Conservation (phyloP, 345 rosid species). For the Sonneratia caseolaris region DNA sequence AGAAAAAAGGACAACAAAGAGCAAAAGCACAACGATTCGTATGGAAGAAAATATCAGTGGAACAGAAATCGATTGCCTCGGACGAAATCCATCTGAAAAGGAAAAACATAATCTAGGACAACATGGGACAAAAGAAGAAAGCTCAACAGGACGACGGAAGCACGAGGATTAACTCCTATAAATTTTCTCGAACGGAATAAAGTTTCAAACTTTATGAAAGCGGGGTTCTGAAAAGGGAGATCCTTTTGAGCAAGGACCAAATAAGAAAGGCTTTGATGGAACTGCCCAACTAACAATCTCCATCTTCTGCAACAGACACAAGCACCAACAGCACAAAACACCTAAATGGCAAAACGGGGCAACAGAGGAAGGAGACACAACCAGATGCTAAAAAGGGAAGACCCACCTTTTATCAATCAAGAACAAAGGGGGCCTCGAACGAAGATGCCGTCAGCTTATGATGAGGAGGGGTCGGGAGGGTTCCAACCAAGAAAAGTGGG, state of each 20-base stretch:
- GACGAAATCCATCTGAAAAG: not conserved
- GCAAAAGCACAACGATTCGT: not conserved
- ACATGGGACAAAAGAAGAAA: not conserved
- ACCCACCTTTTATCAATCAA: not conserved
- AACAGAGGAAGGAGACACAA: not conserved
- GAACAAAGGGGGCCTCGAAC: not conserved
- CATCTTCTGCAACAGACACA: not conserved
- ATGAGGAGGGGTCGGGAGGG: slow-evolving; percentile 9
- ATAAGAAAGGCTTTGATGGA: not conserved
- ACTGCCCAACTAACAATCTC: not conserved
- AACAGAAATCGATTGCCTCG: not conserved
- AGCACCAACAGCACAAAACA: slow-evolving; percentile 2
- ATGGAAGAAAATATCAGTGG: not conserved
- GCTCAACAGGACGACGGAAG: not conserved
- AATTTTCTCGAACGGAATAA: not conserved
- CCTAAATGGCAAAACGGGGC: slow-evolving; percentile 6
- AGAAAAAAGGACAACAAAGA: not conserved
- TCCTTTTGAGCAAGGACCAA: not conserved
- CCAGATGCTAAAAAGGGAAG: slow-evolving; percentile 3
- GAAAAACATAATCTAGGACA: not conserved
- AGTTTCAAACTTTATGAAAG: not conserved
- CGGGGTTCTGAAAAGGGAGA: not conserved
- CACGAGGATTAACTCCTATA: not conserved
- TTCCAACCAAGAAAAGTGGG: slow-evolving; percentile 2
- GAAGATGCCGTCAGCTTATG: slow-evolving; percentile 1